A percentile compares a stretch with the other conserved stretches of the same genome.
phyloP scores from a whole-genome alignment of 2,329 filamentous ascomycete genomes.

The Trichoderma sp. region DNA sequence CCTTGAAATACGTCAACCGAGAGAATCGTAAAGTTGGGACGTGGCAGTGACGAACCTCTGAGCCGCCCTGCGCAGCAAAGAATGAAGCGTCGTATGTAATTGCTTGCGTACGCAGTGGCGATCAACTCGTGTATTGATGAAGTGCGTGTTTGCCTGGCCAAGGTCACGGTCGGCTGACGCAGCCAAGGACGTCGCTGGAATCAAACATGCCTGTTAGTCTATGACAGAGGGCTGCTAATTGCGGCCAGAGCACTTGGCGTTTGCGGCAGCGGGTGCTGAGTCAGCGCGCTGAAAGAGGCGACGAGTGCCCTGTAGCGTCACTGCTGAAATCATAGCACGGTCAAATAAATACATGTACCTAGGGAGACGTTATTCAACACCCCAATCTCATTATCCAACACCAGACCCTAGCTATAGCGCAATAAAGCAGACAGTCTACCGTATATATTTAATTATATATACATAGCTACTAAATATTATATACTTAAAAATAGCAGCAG shows the following conservation, averaged over 20 bases:
- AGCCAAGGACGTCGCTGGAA: background rate
- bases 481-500: too few species aligned
- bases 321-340: background rate
- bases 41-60: constrained; percentile 11
- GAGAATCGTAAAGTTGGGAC: background rate
- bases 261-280: background rate
- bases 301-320: background rate
- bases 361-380: too few species aligned
- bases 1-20: constrained; percentile 10
- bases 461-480: too few species aligned
- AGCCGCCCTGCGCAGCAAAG: background rate
- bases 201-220: background rate
- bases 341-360: too few species aligned
- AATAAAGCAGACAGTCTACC: too few species aligned
- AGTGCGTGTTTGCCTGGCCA: constrained; percentile 1
- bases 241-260: background rate
- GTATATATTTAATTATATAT: too few species aligned
- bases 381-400: too few species aligned
- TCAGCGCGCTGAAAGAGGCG: background rate
- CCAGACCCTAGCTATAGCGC: too few species aligned
- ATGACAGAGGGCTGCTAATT: background rate
- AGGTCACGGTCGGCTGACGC: constrained; percentile 25
- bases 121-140: background rate
- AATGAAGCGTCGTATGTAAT: constrained; percentile 5
- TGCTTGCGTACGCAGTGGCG: constrained; percentile 28